phyloP scores from a whole-genome alignment of 73 alveolate species.

The Tetrahymena borealis region DNA sequence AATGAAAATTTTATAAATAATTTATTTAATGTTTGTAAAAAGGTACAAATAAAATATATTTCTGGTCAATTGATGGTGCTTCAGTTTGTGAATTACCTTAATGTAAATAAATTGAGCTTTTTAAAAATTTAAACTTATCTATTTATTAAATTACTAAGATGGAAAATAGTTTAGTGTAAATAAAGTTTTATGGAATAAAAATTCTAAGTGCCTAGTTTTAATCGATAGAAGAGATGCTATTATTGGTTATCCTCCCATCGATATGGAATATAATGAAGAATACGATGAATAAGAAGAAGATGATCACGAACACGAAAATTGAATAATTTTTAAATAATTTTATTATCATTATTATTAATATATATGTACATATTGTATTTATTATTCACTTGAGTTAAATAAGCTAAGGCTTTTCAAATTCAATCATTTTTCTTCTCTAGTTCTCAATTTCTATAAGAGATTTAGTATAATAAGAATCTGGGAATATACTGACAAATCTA shows the following conservation, averaged over 20 bases:
- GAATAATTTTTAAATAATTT: neutral
- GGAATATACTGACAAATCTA: neutral
- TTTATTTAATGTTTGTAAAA: slow-evolving; percentile 13
- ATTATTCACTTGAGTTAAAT: neutral
- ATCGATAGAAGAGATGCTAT: slow-evolving; percentile 67
- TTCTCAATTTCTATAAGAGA: neutral
- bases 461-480: neutral
- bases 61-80: slow-evolving; percentile 82
- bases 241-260: slow-evolving; percentile 77
- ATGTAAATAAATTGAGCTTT: neutral
- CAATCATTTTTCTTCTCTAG: neutral
- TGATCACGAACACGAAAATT: neutral
- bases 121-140: neutral
- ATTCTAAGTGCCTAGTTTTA: slow-evolving; percentile 68
- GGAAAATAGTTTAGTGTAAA: slow-evolving; percentile 57
- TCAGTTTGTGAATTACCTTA: slow-evolving; percentile 73
- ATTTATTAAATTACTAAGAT: neutral
- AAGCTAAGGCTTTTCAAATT: neutral
- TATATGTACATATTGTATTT: neutral
- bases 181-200: slow-evolving; percentile 83
- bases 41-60: slow-evolving; percentile 69
- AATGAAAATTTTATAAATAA: neutral
- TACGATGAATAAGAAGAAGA: neutral
- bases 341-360: neutral
- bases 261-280: slow-evolving; percentile 7